phyloP scores from a whole-genome alignment of 1,284 basidiomycete genomes.

The Cutaneotrichosporon sp. region DNA sequence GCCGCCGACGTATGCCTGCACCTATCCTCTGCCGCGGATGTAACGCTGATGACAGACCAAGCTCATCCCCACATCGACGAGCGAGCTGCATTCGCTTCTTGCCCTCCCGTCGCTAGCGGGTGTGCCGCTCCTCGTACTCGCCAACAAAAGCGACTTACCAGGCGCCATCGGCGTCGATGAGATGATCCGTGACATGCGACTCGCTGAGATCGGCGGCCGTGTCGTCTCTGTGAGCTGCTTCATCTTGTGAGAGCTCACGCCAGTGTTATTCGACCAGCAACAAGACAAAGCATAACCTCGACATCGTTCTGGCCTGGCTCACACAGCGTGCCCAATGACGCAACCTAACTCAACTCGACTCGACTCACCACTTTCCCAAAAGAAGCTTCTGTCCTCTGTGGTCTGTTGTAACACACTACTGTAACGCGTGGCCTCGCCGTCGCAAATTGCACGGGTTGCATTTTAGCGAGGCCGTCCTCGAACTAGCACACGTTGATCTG shows the following conservation, averaged over 20 bases:
- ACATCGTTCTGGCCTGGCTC: conserved; percentile 57
- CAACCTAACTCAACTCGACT: background rate
- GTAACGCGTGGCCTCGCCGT: background rate
- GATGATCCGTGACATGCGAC: conserved; percentile 74
- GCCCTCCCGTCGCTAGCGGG: conserved; percentile 68
- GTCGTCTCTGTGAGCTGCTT: conserved; percentile 72
- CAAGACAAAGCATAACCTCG: conserved; percentile 87
- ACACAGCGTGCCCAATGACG: conserved; percentile 38
- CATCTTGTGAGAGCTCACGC: conserved; percentile 4
- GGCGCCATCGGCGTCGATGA: conserved; percentile 79
- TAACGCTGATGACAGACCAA: conserved; percentile 59
- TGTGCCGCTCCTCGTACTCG: conserved; percentile 86
- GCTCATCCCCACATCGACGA: conserved; percentile 79
- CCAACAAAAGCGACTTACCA: conserved; percentile 91
- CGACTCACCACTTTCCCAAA: background rate
- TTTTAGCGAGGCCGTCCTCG: background rate
- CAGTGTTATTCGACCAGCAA: conserved; percentile 61
- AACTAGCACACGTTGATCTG: background rate
- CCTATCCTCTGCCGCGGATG: background rate
- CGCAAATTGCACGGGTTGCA: background rate
- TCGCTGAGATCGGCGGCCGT: conserved; percentile 77
- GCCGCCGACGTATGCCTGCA: conserved; percentile 68
- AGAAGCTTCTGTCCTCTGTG: background rate
- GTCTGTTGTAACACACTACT: conserved; percentile 2
- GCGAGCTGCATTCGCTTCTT: conserved; percentile 85